These are phyloP conservation scores for Microcyclospora pomicola DNA, from an alignment of 2,329 filamentous ascomycete species.

Conservation along the genomic window DNA sequence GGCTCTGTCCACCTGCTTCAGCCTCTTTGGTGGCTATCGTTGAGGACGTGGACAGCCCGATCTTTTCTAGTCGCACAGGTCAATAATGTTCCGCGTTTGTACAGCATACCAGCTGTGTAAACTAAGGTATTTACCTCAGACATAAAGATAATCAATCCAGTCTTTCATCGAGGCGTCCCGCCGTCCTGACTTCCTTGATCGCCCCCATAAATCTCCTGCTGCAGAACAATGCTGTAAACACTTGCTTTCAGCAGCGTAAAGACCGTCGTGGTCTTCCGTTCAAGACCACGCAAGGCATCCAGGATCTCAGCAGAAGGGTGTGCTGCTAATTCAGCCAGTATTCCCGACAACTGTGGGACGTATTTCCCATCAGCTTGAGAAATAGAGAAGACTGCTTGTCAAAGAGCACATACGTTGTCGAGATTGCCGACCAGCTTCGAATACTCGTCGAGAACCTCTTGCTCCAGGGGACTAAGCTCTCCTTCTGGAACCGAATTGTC, in stretches of 20 bases:
- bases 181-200: not conserved
- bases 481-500: conserved; percentile 2
- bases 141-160: no score
- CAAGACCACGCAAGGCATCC: conserved; percentile 72
- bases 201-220: conserved; percentile 64
- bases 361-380: conserved; percentile 9
- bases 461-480: conserved; percentile 61
- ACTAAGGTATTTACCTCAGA: no score
- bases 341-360: conserved; percentile 33
- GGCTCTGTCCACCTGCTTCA: no score
- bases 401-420: conserved; percentile 52
- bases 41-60: no score
- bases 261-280: conserved; percentile 86
- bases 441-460: conserved; percentile 92
- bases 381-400: conserved; percentile 10
- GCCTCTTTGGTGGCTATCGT: no score
- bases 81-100: no score
- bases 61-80: no score
- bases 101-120: no score
- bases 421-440: conserved; percentile 76
- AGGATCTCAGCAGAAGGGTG: conserved; percentile 55
- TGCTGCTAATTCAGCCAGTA: conserved; percentile 56
- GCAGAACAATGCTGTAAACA: conserved; percentile 95
- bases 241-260: conserved; percentile 95
- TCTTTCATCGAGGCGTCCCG: no score